Percentiles rank a stretch among this genome's conserved stretches.
These are phyloP conservation scores for Leucosporidium yakuticum DNA, from an alignment of 768 basidiomycete genomes.

Conservation along the genomic window DNA sequence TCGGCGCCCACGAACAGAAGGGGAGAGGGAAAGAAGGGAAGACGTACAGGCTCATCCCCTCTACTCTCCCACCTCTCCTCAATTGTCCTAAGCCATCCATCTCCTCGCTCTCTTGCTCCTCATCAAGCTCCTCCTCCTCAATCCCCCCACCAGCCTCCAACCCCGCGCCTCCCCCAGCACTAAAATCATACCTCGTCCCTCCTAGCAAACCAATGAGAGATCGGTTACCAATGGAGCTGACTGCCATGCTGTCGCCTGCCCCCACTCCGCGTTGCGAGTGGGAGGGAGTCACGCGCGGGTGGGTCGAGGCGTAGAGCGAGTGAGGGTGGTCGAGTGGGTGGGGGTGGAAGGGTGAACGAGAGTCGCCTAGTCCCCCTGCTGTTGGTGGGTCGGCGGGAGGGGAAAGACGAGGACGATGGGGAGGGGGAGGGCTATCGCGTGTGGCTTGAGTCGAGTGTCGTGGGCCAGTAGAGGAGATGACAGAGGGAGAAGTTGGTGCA, in stretches of 20 bases:
- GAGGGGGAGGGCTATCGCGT: no score
- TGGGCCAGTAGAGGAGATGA: no score
- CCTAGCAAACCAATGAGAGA: slow-evolving; percentile 30
- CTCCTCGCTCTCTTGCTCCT: not conserved
- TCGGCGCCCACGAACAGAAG: no score
- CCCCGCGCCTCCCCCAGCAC: not conserved
- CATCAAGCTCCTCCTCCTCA: not conserved
- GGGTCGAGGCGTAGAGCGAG: not conserved
- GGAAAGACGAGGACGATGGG: no score
- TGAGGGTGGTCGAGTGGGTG: not conserved
- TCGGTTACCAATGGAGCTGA: slow-evolving; percentile 14
- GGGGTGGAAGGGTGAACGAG: not conserved
- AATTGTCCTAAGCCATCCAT: no score
- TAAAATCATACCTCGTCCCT: slow-evolving; percentile 20
- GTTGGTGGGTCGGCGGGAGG: not conserved
- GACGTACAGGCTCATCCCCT: not conserved
- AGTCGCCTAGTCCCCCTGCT: not conserved
- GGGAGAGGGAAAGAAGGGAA: not conserved
- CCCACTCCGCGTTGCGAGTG: not conserved
- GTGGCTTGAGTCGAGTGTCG: no score
- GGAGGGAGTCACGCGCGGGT: not conserved
- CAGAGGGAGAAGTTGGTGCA: no score
- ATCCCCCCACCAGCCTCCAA: not conserved
- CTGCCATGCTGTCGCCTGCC: not conserved
- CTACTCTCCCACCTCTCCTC: not conserved